Evolutionary conservation across 495 filamentous ascomycete genomes (phyloP), one percentile per base, ranked within the genome.

Genomic region (Lichina pygmaea): DNA sequence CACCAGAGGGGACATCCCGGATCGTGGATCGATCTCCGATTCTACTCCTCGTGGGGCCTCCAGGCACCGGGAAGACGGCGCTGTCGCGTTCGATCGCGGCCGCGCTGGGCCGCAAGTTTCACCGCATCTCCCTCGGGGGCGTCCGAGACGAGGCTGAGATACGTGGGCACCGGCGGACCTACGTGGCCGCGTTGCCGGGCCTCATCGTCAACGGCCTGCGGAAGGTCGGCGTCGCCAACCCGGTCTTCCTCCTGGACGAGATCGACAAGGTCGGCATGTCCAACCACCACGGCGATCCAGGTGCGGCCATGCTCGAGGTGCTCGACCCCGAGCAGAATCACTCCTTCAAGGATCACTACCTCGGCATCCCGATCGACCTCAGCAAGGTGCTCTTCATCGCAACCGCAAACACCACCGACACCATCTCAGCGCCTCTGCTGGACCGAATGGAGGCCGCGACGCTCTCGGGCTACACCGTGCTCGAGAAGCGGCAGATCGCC

Each of bases 241-340:
- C 91, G 2, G 86, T 99, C 33, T 86, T 95, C 62, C 62, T 99
- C 45, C 74, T 99, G 17, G 91, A 99, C 57, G 91, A 99, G 61
- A 94, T 99, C 52, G 91, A 99, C 66, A 99, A 99, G 66, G 70
- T 95, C 44, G 86, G 91, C 48, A 77, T 76, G 47, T 73, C 82
- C 36, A 94, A 86, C 57, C 80, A 84, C 60, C 84, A 99, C 53
- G 91, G 91, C 34, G 91, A 99, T 53, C 91, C 91, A 7, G 91
- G 83, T 30, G 91, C 91, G n/a, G 91, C 91, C 0, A 92, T 99
- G 84, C 72, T 99, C 11, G 91, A 99, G 59, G 91, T 99, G 10
- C 70, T 99, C 17, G 91, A 99, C 54, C 91, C 91, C 7, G 91
- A 99, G 57, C 91, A 99, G 61, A 99, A 99, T 53, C 68, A 92